Conservation (phyloP, 176 grass and related monocot species). For the Avena atlantica region DNA sequence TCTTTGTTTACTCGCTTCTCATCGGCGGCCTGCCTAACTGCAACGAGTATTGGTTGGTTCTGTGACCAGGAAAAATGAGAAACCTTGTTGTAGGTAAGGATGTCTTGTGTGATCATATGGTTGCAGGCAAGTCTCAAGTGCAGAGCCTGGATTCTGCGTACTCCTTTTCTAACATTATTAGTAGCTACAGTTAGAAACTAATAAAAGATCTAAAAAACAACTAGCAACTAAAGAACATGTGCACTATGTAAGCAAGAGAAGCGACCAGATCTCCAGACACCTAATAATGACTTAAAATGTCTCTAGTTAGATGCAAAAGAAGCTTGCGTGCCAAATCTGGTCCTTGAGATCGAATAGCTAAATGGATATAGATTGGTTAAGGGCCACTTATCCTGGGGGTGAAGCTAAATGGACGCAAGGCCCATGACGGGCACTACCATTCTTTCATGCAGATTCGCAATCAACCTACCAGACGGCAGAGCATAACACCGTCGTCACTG, state of each 20-base stretch:
- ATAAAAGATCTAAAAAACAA: no score
- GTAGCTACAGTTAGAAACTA: no score
- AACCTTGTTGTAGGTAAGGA: no score
- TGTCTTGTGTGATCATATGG: no score
- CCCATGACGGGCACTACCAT: neutral
- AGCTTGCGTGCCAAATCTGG: neutral
- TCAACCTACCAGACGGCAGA: constrained; percentile 14
- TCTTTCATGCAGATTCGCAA: neutral
- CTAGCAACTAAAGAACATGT: neutral
- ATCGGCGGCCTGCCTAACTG: constrained; percentile 10
- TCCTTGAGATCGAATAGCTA: neutral
- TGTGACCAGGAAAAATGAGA: neutral
- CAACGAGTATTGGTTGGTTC: neutral
- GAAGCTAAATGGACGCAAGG: neutral
- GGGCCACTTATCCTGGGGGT: neutral
- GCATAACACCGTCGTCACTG: neutral
- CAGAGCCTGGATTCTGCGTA: no score
- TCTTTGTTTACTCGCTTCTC: neutral
- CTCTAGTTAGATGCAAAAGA: neutral
- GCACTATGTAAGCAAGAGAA: neutral
- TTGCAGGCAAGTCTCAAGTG: no score
- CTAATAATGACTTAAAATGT: neutral
- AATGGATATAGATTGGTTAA: neutral
- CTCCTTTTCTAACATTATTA: no score
- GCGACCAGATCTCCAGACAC: neutral